Percentiles rank a stretch among this genome's conserved stretches.
These are phyloP conservation scores for Aspergillus hancockii DNA, from an alignment of 495 filamentous ascomycete genomes.

Conservation along the genomic window DNA sequence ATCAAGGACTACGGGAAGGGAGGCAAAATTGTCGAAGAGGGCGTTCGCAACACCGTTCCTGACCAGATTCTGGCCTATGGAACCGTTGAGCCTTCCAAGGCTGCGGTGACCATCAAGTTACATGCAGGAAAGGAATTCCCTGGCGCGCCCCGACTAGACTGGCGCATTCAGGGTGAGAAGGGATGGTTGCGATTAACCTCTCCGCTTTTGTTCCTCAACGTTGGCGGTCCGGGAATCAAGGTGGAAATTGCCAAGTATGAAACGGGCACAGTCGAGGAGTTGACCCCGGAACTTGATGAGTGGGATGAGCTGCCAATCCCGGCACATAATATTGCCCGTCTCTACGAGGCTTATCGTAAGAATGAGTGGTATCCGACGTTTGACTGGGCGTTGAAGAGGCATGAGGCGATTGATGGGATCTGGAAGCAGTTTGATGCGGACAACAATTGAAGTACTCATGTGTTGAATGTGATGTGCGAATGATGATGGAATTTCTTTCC, in stretches of 20 bases:
- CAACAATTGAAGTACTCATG: not conserved
- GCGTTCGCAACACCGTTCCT: slow-evolving; percentile 2
- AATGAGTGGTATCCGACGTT: slow-evolving; percentile 10
- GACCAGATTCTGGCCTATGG: slow-evolving; percentile 6
- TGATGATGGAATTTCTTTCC: too few species aligned
- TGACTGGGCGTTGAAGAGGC: slow-evolving; percentile 7
- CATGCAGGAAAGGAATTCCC: slow-evolving; percentile 11
- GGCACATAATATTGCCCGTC: slow-evolving; percentile 11
- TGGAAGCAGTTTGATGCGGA: slow-evolving; percentile 9
- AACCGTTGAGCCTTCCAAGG: not conserved
- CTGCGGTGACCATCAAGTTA: not conserved
- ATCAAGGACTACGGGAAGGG: not conserved
- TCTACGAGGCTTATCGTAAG: slow-evolving; percentile 12
- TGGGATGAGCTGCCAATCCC: slow-evolving; percentile 7
- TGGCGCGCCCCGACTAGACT: slow-evolving; percentile 9
- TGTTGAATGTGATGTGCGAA: too few species aligned
- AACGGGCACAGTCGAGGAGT: not conserved
- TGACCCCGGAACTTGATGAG: not conserved
- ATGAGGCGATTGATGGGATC: slow-evolving; percentile 9
- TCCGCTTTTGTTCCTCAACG: slow-evolving; percentile 4
- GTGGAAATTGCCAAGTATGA: slow-evolving; percentile 6
- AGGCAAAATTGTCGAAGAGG: not conserved
- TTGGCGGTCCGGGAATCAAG: slow-evolving; percentile 8
- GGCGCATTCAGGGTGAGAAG: slow-evolving; percentile 11
- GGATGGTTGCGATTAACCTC: slow-evolving; percentile 9